Base-by-base conservation (phyloP, 768 basidiomycete genomes). In the Favolaschia claudopus region DNA sequence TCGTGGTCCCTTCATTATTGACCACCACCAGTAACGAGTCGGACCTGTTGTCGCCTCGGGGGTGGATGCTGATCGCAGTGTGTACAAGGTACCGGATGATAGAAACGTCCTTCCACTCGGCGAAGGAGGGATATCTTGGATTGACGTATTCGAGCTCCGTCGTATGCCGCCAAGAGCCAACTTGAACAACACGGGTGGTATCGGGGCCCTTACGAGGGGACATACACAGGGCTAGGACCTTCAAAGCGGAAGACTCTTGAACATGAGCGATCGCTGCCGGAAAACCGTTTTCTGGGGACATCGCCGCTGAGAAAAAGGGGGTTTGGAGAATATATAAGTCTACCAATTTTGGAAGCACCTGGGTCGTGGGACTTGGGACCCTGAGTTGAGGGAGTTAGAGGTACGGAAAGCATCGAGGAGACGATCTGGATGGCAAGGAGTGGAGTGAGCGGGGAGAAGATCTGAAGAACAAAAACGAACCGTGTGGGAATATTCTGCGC, bases 121-220 rank as follows among this genome's bases (percentile, higher is more conserved):
- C 6, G 22, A 46, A 49, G 28, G 55, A 40, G 1, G 54, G 38
- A 19, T 55, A 48, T n/a, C 24, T 25, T 15, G 53, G 55, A 4
- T 55, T 58, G 49, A 64, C 50, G 55, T 64, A 64, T 13, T 60
- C 55, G 24, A 60, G 49, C 40, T 64, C 58, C 29, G 54, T n/a
- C 14, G 13, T 13, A 33, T 60, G 63, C 15, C 46, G 34, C 47
- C 55, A 58, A 25, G 50, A 20, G 12, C 54, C 50, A 17, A 28
- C 40, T 0, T 20, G 29, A 24, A 37, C 40, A 34, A 14, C 32
- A 19, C 54, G 58, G n/a, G 50, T 39, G 42, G 32, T 56, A 34
- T 64, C 49, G 48, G 55, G 49, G 2, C 20, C 7, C 10, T 49
- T 14, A n/a, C 27, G 58, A 38, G 63, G 63, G 22, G 63, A 64